Conservation (phyloP, 108 stramenopile genomes). For the Discostella pseudostelligera region DNA sequence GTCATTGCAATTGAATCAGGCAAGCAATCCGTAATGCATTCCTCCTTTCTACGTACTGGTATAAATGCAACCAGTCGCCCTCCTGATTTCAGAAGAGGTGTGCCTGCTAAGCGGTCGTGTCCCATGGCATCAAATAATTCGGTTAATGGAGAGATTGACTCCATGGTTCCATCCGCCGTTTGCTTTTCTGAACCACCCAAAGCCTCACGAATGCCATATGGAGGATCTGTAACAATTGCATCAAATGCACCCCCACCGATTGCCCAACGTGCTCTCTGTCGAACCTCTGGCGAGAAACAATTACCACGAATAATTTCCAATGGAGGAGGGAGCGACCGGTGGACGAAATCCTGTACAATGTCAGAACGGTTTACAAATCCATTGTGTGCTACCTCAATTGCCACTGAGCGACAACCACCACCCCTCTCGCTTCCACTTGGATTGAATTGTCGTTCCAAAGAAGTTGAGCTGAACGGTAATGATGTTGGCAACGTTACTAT, state of each 20-base stretch:
- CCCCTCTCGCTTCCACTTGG: neutral
- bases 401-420: slow-evolving; percentile 55
- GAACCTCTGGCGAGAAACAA: slow-evolving; percentile 45
- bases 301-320: slow-evolving; percentile 65
- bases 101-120: slow-evolving; percentile 23
- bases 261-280: slow-evolving; percentile 48
- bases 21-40: slow-evolving; percentile 36
- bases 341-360: slow-evolving; percentile 68
- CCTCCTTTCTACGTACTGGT: slow-evolving; percentile 34
- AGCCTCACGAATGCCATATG: slow-evolving; percentile 73
- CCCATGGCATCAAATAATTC: slow-evolving; percentile 41
- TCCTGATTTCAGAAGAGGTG: slow-evolving; percentile 42
- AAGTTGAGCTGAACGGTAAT: neutral
- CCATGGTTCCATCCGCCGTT: neutral
- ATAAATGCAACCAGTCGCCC: slow-evolving; percentile 50
- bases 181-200: neutral
- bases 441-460: slow-evolving; percentile 1
- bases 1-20: slow-evolving; percentile 17
- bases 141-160: slow-evolving; percentile 23
- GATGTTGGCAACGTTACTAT: slow-evolving; percentile 53
- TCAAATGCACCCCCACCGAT: slow-evolving; percentile 66
- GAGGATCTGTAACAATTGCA: slow-evolving; percentile 83
- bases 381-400: slow-evolving; percentile 78
- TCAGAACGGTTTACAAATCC: slow-evolving; percentile 68
- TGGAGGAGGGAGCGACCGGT: slow-evolving; percentile 58